Conservation (phyloP, 2,329 filamentous ascomycete species). For the Xylariaceae sp. region DNA sequence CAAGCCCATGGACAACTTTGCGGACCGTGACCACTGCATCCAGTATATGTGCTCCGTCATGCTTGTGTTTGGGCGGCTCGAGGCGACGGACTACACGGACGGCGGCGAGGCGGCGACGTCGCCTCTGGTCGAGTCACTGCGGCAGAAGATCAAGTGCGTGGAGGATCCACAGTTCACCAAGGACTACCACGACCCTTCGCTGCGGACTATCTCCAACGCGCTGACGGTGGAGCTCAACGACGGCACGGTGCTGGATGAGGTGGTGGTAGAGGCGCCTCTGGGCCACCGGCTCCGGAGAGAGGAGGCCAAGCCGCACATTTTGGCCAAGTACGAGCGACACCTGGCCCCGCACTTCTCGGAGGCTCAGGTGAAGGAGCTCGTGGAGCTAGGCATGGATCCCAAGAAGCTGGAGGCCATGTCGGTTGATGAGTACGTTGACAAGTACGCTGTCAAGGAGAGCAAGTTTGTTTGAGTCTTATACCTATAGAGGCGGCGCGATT, state of each 20-base stretch:
- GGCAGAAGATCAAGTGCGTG: conserved; percentile 93
- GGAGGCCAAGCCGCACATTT: conserved; percentile 96
- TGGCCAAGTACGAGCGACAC: conserved; percentile 95
- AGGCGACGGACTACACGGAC: conserved; percentile 92
- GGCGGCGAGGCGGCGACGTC: conserved; percentile 91
- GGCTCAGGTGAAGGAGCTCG: conserved; percentile 79
- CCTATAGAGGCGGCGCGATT: neutral
- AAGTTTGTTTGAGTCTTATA: conserved; percentile 54
- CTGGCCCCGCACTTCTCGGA: conserved; percentile 82
- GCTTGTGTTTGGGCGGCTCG: conserved; percentile 92
- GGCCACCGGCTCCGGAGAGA: conserved; percentile 90
- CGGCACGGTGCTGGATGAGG: conserved; percentile 88
- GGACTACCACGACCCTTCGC: conserved; percentile 93
- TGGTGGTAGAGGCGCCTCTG: conserved; percentile 91
- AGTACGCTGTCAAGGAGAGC: conserved; percentile 65
- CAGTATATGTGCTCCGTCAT: conserved; percentile 99
- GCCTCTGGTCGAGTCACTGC: conserved; percentile 85
- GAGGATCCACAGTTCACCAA: conserved; percentile 94
- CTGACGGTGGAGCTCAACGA: conserved; percentile 94
- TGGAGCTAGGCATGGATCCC: conserved; percentile 78
- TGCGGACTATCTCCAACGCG: conserved; percentile 97
- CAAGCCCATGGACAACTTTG: conserved; percentile 99
- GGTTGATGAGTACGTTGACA: conserved; percentile 91
- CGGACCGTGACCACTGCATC: conserved; percentile 98
- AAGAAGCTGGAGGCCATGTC: conserved; percentile 79